Evolutionary conservation across 345 rosid species (phyloP).

Genomic region (Populus tremula): DNA sequence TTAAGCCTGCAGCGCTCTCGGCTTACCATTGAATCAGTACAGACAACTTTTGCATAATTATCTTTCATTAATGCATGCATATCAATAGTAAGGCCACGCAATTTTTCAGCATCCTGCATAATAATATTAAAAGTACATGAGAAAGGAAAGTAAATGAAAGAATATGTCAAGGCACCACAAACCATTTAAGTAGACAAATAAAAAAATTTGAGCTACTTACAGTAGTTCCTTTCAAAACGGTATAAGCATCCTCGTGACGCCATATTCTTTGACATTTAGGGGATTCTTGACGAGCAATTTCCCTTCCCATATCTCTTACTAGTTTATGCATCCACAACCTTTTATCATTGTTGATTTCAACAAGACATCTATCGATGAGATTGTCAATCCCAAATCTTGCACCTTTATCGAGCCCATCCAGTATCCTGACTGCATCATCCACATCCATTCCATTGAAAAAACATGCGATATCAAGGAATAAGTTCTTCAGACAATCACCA

Average conservation of each 20-base stretch:
- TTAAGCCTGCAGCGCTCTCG: too few species aligned
- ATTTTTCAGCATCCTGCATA: not conserved
- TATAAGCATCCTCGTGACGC: not conserved
- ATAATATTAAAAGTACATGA: not conserved
- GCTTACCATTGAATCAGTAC: too few species aligned
- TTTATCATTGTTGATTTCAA: not conserved
- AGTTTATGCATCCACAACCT: not conserved
- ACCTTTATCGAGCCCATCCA: not conserved
- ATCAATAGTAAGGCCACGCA: not conserved
- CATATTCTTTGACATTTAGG: not conserved
- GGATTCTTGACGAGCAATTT: not conserved
- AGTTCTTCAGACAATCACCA: not conserved
- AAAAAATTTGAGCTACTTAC: not conserved
- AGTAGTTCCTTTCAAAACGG: not conserved
- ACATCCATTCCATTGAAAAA: not conserved
- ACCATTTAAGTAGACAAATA: too few species aligned
- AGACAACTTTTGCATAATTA: too few species aligned
- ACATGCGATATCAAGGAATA: conserved; percentile 1
- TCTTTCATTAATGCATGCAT: too few species aligned
- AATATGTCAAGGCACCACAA: too few species aligned
- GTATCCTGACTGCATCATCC: not conserved
- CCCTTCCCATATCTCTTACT: not conserved
- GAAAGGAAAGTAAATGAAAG: not conserved
- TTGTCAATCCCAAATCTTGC: not conserved
- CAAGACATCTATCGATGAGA: not conserved